Percentiles rank a stretch among this genome's conserved stretches.
Evolutionary conservation across 2,329 filamentous ascomycete species (phyloP).

Genomic region (Aureobasidium sp.): DNA sequence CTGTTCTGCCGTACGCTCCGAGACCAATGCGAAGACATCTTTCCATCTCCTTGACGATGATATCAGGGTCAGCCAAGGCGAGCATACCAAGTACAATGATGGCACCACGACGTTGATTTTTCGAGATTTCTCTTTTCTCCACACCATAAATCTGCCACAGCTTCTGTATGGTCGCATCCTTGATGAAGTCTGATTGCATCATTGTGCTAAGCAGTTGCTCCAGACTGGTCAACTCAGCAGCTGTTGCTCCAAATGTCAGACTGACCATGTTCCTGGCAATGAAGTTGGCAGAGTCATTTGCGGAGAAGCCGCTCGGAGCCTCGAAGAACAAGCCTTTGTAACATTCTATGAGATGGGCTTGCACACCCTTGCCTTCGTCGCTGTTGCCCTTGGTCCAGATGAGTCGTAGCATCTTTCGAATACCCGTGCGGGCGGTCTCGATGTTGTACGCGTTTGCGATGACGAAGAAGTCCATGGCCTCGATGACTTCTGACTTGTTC

Average conservation of each 20-base stretch:
- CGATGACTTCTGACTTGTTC: conserved; percentile 98
- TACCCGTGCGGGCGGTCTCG: conserved; percentile 84
- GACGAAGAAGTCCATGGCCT: conserved; percentile 98
- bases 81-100: conserved; percentile 98
- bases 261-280: conserved; percentile 98
- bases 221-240: conserved; percentile 88
- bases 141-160: conserved; percentile 97
- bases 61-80: conserved; percentile 82
- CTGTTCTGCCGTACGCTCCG: conserved; percentile 68
- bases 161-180: conserved; percentile 80
- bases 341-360: conserved; percentile 92
- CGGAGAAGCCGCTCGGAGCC: conserved; percentile 77
- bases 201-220: conserved; percentile 94
- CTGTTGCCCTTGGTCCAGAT: conserved; percentile 99
- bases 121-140: conserved; percentile 87
- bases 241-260: conserved; percentile 89
- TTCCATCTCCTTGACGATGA: conserved; percentile 92
- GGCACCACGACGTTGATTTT: conserved; percentile 79
- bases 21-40: conserved; percentile 87
- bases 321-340: conserved; percentile 96
- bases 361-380: conserved; percentile 96
- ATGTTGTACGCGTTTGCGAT: conserved; percentile 94
- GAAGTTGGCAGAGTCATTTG: conserved; percentile 90
- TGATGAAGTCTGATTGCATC: conserved; percentile 89
- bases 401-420: conserved; percentile 87